These are phyloP conservation scores for Sclerotinia glacialis DNA, from an alignment of 2,329 filamentous ascomycete species.

Conservation along the genomic window DNA sequence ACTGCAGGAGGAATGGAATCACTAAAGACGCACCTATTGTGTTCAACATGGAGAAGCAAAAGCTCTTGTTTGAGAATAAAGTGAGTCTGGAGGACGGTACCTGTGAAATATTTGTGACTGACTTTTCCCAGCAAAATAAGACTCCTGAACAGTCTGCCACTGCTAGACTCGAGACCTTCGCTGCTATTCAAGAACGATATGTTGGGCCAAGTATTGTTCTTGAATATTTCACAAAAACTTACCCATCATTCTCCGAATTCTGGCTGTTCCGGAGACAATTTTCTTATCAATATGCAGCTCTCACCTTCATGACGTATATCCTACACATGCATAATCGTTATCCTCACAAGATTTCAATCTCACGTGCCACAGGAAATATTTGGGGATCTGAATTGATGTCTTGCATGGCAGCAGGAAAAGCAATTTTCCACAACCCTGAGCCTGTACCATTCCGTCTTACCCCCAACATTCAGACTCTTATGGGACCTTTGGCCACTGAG, in stretches of 20 bases:
- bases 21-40: constrained; percentile 94
- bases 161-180: constrained; percentile 86
- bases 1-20: constrained; percentile 81
- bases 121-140: constrained; percentile 53
- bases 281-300: constrained; percentile 87
- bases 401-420: constrained; percentile 77
- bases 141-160: constrained; percentile 63
- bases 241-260: constrained; percentile 88
- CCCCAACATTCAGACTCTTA: constrained; percentile 90
- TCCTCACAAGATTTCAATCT: constrained; percentile 92
- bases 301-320: constrained; percentile 98
- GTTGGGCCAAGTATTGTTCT: constrained; percentile 79
- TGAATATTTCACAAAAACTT: constrained; percentile 85
- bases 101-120: constrained; percentile 30
- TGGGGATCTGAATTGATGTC: constrained; percentile 96
- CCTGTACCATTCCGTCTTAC: constrained; percentile 96
- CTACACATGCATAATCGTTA: constrained; percentile 96
- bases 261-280: constrained; percentile 98
- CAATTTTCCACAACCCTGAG: constrained; percentile 92
- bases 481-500: constrained; percentile 94
- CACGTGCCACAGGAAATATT: constrained; percentile 82
- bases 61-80: constrained; percentile 64
- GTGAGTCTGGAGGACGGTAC: constrained; percentile 24
- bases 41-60: constrained; percentile 92
- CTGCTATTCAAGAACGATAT: constrained; percentile 90